Base-by-base conservation (phyloP, 2,329 filamentous ascomycete species). In the Colletotrichum tabaci region DNA sequence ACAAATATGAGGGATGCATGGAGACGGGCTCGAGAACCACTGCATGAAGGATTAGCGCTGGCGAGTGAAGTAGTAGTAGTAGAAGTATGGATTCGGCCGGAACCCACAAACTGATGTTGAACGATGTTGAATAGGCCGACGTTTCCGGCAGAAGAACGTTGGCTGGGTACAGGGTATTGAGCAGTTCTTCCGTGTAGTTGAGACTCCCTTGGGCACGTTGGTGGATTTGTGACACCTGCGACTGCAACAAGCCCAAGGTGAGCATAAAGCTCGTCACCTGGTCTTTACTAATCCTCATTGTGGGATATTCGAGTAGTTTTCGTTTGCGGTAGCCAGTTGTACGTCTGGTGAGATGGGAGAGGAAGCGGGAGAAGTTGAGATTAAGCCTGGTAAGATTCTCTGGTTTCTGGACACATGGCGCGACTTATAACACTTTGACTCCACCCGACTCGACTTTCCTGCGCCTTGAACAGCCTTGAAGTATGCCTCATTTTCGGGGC, bases 171-270 rank as follows among this genome's bases (percentile, higher is more conserved):
- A 60, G 56, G 21, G 38, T 23, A 16, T 30, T 60, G 4, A 60
- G 23, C 0, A 60, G 38, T 23, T 60, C 56, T 23, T 60, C 56
- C 4, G 56, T 60, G 56, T 60, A 44, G 21, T 60, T 47, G 38
- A 15, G 21, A 23, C 56, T 16, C 35, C 38, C 10, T 16, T 47
- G 38, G n/a, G 38, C 40, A 26, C 56, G 40, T 10, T 26, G n/a
- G 12, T 46, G 56, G 40, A 60, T 46, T 23, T 47, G 38, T n/a
- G n/a, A n/a, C n/a, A n/a, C n/a, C n/a, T n/a, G n/a, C n/a, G n/a
- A 10, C 26, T 52, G 49, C 3, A 26, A 26, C n/a, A 52, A 26
- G 18, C 49, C 49, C 9, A 52, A 26, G 13, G 23, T 26, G 10
- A 52, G 23, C 10, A 52, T 52, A 26, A 52, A 52, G 49, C 49